These are phyloP conservation scores for Stipa capillata DNA, from an alignment of 176 grass and related monocot species.

Conservation along the genomic window DNA sequence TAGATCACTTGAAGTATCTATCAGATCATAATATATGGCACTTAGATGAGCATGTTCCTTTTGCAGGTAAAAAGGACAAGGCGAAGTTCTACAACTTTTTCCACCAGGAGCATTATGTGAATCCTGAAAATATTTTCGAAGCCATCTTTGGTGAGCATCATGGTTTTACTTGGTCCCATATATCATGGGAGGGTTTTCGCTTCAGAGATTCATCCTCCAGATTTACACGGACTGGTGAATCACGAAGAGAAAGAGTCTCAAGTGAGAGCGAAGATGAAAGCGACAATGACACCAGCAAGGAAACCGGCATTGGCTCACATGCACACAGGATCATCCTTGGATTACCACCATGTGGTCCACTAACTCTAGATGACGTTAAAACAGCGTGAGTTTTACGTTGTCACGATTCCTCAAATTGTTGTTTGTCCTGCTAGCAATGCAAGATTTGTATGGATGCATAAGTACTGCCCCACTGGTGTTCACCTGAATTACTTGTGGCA, in stretches of 20 bases:
- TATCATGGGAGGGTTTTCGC: slow-evolving; percentile 58
- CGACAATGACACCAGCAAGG: slow-evolving; percentile 27
- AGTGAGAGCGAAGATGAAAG: slow-evolving; percentile 46
- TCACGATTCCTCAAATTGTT: not conserved
- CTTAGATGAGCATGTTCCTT: not conserved
- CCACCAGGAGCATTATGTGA: slow-evolving; percentile 42
- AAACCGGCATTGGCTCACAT: slow-evolving; percentile 46
- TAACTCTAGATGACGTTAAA: slow-evolving; percentile 83
- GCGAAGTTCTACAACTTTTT: slow-evolving; percentile 38
- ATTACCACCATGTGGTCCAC: slow-evolving; percentile 43
- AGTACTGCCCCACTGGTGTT: not conserved
- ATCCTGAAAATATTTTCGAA: slow-evolving; percentile 66
- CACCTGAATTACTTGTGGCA: not conserved
- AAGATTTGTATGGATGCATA: not conserved
- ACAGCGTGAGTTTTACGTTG: slow-evolving; percentile 49
- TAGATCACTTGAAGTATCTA: not conserved
- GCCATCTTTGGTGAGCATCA: slow-evolving; percentile 26
- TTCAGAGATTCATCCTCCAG: slow-evolving; percentile 27
- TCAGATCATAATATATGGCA: not conserved
- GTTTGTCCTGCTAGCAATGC: not conserved
- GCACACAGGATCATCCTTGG: slow-evolving; percentile 52
- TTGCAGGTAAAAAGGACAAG: slow-evolving; percentile 45
- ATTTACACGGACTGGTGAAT: slow-evolving; percentile 42
- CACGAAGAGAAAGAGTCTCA: slow-evolving; percentile 21
- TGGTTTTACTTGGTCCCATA: slow-evolving; percentile 57